phyloP scores from a whole-genome alignment of 768 basidiomycete genomes.

The Kwoniella dendrophila region DNA sequence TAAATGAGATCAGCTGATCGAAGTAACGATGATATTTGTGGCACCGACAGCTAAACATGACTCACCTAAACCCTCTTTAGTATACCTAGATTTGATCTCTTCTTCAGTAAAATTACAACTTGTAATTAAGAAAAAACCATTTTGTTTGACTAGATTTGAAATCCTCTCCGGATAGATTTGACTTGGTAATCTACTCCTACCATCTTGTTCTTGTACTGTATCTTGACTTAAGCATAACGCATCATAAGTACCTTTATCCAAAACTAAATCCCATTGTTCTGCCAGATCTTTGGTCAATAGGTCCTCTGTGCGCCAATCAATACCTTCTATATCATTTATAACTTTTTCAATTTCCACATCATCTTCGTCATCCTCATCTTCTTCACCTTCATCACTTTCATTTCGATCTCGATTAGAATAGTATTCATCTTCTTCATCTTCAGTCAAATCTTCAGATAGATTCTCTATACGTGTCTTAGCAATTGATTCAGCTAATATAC shows the following conservation, averaged over 20 bases:
- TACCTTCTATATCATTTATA: conserved; percentile 37
- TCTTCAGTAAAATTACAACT: conserved; percentile 59
- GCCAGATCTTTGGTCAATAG: conserved; percentile 42
- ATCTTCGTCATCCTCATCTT: conserved; percentile 41
- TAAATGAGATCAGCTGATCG: too few relatives aligned
- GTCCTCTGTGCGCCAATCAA: conserved; percentile 48
- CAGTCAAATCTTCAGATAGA: conserved; percentile 30
- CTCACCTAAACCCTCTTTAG: conserved; percentile 45
- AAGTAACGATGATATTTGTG: background rate
- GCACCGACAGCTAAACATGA: background rate
- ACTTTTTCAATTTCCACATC: conserved; percentile 12
- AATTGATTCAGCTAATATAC: conserved; percentile 50
- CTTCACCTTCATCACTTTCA: background rate
- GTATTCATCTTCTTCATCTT: conserved; percentile 35
- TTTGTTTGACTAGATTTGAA: conserved; percentile 49
- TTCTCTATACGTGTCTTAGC: conserved; percentile 29
- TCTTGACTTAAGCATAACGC: conserved; percentile 56
- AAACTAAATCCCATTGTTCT: conserved; percentile 56
- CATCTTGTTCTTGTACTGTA: conserved; percentile 28
- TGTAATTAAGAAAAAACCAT: conserved; percentile 58
- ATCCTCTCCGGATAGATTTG: conserved; percentile 56
- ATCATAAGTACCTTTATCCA: conserved; percentile 60
- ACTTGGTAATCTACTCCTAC: conserved; percentile 43
- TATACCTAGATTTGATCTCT: conserved; percentile 55
- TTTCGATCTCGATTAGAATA: too few relatives aligned